Evolutionary conservation across 805 yeast species (phyloP), one percentile per base, ranked within the genome.

Genomic region (Wickerhamiella occidentalis): DNA sequence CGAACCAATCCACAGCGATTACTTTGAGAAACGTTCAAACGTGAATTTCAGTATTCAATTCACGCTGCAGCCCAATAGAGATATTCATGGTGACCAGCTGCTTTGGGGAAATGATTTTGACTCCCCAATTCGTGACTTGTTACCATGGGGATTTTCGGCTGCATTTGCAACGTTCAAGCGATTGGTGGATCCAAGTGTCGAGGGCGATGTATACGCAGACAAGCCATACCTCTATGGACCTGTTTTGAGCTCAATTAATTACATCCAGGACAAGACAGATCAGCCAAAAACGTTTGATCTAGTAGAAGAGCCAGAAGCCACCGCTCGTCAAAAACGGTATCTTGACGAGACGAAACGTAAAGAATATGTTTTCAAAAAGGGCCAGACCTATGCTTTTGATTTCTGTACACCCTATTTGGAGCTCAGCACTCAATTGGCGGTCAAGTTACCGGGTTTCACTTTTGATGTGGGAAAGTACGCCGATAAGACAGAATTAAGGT

Each of bases 61-160:
- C 51, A 45, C 58, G 49, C 69, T 76, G 52, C 64, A 57, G 9
- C 82, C 80, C 40, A 64, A 58, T 23, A 49, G 48, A 45, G 54
- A 57, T 9, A 67, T 79, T n/a, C 58, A 56, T 17, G 84, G 82
- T 2, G 68, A 73, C 38, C 69, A 71, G n/a, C 63, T 81, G 37
- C 51, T 76, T n/a, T 80, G 77, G 64, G 87, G 87, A 1, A 81
- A 81, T 58, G 86, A 81, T 57, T 78, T 79, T 59, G 75, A 72
- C 8, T 59, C 67, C n/a, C 79, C 84, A 0, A 72, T 81, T 28
- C 65, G 71, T 28, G 78, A 78, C 44, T 68, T 69, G 48, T 69
- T 81, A 9, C 87, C 87, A 2, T 68, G 68, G 60, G 77, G 78
- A 3, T 67, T 70, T 25, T 68, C 77, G 3, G 61, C 76, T 1